phyloP scores from a whole-genome alignment of 306 rosid species.

The Fragaria nilgerrensis region DNA sequence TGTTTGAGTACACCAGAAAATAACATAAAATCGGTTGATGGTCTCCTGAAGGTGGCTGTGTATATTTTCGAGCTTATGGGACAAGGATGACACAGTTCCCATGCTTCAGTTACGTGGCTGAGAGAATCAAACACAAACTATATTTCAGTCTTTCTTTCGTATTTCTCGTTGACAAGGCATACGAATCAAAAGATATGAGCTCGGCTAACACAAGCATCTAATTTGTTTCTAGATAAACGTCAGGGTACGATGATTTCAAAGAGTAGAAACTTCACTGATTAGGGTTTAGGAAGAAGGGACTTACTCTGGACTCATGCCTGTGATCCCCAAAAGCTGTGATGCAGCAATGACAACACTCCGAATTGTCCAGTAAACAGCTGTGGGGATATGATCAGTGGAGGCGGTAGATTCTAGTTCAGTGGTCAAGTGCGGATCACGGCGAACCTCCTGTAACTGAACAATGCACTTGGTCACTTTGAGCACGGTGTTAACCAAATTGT shows the following conservation, averaged over 20 bases:
- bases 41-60: conserved; percentile 43
- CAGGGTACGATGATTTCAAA: not conserved
- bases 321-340: conserved; percentile 42
- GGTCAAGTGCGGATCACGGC: conserved; percentile 34
- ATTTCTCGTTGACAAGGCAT: not conserved
- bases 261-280: not conserved
- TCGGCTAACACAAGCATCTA: too few species aligned
- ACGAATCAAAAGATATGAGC: too few species aligned
- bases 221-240: not conserved
- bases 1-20: conserved; percentile 19
- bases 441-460: conserved; percentile 52
- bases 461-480: conserved; percentile 51
- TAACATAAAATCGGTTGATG: not conserved
- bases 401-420: conserved; percentile 27
- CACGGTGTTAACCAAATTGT: conserved; percentile 40
- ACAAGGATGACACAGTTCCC: conserved; percentile 70
- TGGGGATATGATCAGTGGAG: conserved; percentile 40
- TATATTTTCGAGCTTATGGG: conserved; percentile 54
- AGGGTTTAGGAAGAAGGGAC: not conserved
- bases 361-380: conserved; percentile 70
- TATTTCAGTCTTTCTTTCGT: not conserved
- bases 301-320: conserved; percentile 48
- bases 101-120: conserved; percentile 53
- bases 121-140: conserved; percentile 1
- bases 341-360: conserved; percentile 53